These are phyloP conservation scores for Gypsophila paniculata DNA, from an alignment of 179 eudicot species.

Conservation along the genomic window DNA sequence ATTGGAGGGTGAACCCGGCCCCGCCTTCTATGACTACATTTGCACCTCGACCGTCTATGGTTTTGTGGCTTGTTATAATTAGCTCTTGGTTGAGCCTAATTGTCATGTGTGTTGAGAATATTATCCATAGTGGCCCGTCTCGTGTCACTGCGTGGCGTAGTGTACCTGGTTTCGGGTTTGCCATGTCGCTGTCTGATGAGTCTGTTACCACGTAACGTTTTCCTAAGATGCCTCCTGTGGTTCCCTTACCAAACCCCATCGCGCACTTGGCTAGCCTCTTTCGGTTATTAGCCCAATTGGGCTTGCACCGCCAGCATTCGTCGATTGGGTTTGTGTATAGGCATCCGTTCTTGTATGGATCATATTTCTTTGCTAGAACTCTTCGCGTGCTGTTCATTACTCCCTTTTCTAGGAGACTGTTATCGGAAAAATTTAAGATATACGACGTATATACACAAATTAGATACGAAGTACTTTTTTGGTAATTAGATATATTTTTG, in stretches of 20 bases:
- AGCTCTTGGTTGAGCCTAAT: constrained; percentile 47
- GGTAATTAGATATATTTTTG: too few relatives aligned
- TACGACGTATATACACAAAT: too few relatives aligned
- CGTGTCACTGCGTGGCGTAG: constrained; percentile 51
- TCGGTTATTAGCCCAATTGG: constrained; percentile 39
- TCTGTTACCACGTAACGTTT: constrained; percentile 33
- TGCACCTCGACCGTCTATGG: constrained; percentile 44
- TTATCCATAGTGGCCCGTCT: constrained; percentile 44
- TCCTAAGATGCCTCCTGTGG: constrained; percentile 47
- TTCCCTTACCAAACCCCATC: constrained; percentile 38
- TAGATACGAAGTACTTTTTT: too few relatives aligned
- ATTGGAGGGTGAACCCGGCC: constrained; percentile 42
- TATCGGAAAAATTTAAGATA: too few relatives aligned
- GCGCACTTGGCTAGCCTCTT: constrained; percentile 45
- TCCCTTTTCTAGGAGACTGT: constrained; percentile 23
- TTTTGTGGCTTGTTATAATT: constrained; percentile 45
- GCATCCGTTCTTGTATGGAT: constrained; percentile 23
- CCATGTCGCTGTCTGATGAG: constrained; percentile 40
- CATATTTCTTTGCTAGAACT: constrained; percentile 20
- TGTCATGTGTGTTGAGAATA: constrained; percentile 36
- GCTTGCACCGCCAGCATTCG: constrained; percentile 45
- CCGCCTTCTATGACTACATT: constrained; percentile 38
- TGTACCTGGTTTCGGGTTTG: constrained; percentile 50
- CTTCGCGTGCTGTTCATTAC: constrained; percentile 33
- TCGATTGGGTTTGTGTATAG: constrained; percentile 42